Conservation (phyloP, 2,329 filamentous ascomycete genomes). For the Ascocoryne sarcoides region DNA sequence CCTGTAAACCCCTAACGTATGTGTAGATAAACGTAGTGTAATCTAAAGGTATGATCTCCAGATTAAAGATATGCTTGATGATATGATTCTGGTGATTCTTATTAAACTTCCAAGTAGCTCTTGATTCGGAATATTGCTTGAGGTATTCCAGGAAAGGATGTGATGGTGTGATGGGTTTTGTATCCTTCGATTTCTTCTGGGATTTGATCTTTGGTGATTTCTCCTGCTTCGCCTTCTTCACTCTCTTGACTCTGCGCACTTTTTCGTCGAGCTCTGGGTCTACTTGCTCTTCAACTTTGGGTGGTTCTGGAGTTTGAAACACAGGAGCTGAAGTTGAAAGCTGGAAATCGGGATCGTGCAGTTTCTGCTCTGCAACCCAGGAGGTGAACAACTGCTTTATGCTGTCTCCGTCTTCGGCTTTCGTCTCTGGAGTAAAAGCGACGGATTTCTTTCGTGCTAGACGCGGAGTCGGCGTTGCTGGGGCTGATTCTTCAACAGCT, state of each 20-base stretch:
- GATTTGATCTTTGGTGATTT: conserved; percentile 7
- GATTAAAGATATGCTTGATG: conserved; percentile 72
- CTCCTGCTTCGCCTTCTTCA: conserved; percentile 19
- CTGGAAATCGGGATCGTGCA: conserved; percentile 22
- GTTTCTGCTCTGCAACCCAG: conserved; percentile 35
- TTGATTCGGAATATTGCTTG: conserved; percentile 61
- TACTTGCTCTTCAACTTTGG: conserved; percentile 23
- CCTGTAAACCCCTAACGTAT: conserved; percentile 74
- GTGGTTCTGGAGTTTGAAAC: conserved; percentile 22
- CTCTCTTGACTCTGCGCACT: conserved; percentile 22
- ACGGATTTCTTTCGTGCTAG: conserved; percentile 45
- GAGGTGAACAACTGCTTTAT: conserved; percentile 42
- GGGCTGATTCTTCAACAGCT: conserved; percentile 11
- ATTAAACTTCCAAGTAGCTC: conserved; percentile 84
- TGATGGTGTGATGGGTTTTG: conserved; percentile 29
- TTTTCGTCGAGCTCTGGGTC: conserved; percentile 24
- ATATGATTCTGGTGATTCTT: conserved; percentile 84
- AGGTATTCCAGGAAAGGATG: conserved; percentile 69
- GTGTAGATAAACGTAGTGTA: conserved; percentile 62
- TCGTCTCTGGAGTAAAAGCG: conserved; percentile 55
- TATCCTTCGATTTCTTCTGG: conserved; percentile 8
- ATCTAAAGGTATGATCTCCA: conserved; percentile 58
- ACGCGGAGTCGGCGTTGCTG: conserved; percentile 22
- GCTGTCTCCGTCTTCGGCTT: conserved; percentile 46
- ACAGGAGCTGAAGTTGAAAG: conserved; percentile 13